Conservation (phyloP, 805 yeast genomes). For the Metschnikowia arizonensis region DNA sequence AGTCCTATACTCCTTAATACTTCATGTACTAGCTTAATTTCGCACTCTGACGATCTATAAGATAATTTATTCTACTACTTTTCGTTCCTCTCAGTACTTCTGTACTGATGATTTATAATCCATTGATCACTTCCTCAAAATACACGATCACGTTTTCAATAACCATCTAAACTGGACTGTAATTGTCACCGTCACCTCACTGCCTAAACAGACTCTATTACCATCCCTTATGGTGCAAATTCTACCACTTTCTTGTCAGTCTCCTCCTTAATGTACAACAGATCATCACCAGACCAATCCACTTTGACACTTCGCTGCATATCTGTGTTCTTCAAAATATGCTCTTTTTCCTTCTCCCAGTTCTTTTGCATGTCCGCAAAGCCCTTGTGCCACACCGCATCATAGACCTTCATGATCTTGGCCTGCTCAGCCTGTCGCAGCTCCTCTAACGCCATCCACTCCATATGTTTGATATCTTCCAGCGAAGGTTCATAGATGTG, state of each 20-base stretch:
- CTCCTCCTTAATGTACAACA: constrained; percentile 29
- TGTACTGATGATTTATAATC: too few species aligned
- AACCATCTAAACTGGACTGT: too few species aligned
- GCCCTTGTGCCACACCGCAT: constrained; percentile 71
- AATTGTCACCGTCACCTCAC: too few species aligned
- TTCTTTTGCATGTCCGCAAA: constrained; percentile 69
- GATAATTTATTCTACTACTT: too few species aligned
- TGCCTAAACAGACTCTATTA: too few species aligned
- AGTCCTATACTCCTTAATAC: too few species aligned
- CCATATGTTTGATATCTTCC: constrained; percentile 85
- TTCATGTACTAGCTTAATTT: too few species aligned
- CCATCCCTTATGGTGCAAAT: constrained; percentile 30
- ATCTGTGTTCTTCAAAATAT: constrained; percentile 76
- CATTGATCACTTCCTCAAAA: too few species aligned
- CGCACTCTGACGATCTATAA: too few species aligned
- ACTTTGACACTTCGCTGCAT: constrained; percentile 50
- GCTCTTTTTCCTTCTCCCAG: constrained; percentile 69
- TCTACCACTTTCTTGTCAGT: constrained; percentile 36
- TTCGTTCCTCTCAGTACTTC: too few species aligned
- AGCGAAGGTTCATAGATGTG: constrained; percentile 83
- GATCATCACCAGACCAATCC: constrained; percentile 68
- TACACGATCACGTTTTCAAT: too few species aligned
- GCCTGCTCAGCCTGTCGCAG: constrained; percentile 58
- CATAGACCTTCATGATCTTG: constrained; percentile 59
- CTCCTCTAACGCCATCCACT: constrained; percentile 84